These are phyloP conservation scores for Kwoniella dejecticola DNA, from an alignment of 768 basidiomycete species.

Conservation along the genomic window DNA sequence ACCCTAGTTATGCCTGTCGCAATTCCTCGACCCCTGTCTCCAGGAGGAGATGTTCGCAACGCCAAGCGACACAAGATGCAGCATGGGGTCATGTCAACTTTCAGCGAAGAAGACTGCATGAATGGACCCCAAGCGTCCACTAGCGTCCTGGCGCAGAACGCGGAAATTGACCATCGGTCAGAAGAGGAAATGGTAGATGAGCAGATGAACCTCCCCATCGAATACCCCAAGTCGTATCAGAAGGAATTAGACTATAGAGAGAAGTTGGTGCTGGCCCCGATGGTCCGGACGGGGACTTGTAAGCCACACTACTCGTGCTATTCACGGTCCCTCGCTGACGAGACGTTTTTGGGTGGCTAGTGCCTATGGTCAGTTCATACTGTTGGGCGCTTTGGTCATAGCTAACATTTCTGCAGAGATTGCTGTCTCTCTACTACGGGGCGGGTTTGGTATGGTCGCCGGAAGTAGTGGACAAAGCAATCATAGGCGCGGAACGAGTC, in stretches of 20 bases:
- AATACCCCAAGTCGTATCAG: slow-evolving; percentile 36
- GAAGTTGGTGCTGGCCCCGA: slow-evolving; percentile 93
- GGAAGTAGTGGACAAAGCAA: slow-evolving; percentile 94
- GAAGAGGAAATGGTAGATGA: slow-evolving; percentile 33
- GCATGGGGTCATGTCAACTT: background rate
- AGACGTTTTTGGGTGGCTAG: too few species aligned
- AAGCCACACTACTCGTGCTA: slow-evolving; percentile 31
- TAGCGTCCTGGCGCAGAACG: background rate
- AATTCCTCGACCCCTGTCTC: slow-evolving; percentile 12
- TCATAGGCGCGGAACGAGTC: slow-evolving; percentile 75
- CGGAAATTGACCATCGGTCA: background rate
- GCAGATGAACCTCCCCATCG: slow-evolving; percentile 44
- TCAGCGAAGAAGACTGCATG: background rate
- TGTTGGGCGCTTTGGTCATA: too few species aligned
- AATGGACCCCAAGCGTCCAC: too few species aligned
- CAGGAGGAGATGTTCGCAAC: background rate
- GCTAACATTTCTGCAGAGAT: slow-evolving; percentile 55
- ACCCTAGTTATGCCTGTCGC: slow-evolving; percentile 17
- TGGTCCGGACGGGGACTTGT: slow-evolving; percentile 87
- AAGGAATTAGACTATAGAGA: slow-evolving; percentile 68
- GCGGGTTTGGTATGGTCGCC: slow-evolving; percentile 95
- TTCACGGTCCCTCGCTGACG: too few species aligned
- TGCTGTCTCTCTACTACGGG: slow-evolving; percentile 87
- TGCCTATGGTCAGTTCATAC: too few species aligned
- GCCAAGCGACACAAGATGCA: slow-evolving; percentile 8